phyloP scores from a whole-genome alignment of 169 alveolate species.

The Theileria sp. region DNA sequence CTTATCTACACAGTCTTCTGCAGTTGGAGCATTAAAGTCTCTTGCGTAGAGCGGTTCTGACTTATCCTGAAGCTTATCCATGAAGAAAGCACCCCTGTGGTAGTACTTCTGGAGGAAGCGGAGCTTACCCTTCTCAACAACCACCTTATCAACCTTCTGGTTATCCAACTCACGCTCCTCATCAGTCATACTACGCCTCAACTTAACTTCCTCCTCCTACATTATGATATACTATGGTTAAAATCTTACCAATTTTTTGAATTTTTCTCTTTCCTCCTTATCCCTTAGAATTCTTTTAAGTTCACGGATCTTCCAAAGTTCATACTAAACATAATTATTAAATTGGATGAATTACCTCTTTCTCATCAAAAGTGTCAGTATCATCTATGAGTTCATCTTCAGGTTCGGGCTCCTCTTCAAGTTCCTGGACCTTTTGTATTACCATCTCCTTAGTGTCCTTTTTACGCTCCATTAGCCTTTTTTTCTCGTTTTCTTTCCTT shows the following conservation, averaged over 20 bases:
- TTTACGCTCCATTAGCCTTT: constrained; percentile 49
- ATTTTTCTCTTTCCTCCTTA: constrained; percentile 64
- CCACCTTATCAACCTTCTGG: constrained; percentile 67
- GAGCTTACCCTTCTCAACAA: constrained; percentile 68
- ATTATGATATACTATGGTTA: constrained; percentile 13
- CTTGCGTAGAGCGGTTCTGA: constrained; percentile 80
- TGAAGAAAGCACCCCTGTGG: constrained; percentile 86
- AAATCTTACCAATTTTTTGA: constrained; percentile 55
- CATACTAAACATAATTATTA: constrained; percentile 48
- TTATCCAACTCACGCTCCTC: constrained; percentile 70
- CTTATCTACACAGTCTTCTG: constrained; percentile 80
- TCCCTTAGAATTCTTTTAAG: constrained; percentile 74
- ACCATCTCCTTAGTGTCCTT: constrained; percentile 57
- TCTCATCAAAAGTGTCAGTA: constrained; percentile 53
- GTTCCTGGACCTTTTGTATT: constrained; percentile 34
- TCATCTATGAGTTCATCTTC: constrained; percentile 40
- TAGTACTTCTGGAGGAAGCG: constrained; percentile 83
- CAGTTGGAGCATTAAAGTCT: constrained; percentile 83
- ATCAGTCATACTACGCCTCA: constrained; percentile 74
- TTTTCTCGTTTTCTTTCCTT: constrained; percentile 32
- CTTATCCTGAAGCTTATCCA: constrained; percentile 81
- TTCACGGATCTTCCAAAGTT: constrained; percentile 79
- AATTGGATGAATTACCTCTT: constrained; percentile 22
- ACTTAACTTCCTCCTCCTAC: constrained; percentile 73
- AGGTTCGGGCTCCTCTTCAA: constrained; percentile 39